A percentile compares a stretch with the other conserved stretches of the same genome.
phyloP scores from a whole-genome alignment of 306 rosid genomes.

The Ceratonia siliqua region DNA sequence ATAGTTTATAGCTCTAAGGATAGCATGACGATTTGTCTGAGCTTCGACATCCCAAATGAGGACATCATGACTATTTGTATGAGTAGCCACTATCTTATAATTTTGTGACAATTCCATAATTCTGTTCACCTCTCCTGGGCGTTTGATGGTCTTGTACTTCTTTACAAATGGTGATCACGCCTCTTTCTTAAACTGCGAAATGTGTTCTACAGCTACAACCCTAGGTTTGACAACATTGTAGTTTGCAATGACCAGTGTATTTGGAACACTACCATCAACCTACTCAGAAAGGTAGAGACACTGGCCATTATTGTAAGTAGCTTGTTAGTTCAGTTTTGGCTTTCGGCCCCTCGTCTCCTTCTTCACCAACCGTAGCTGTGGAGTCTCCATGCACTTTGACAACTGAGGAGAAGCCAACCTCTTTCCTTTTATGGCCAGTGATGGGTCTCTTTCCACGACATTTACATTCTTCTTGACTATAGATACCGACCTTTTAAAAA shows the following conservation, averaged over 20 bases:
- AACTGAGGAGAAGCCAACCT: too few relatives aligned
- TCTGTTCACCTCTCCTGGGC: slow-evolving; percentile 99
- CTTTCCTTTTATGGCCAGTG: too few relatives aligned
- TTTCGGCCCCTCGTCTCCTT: slow-evolving; percentile 79
- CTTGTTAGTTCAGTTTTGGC: slow-evolving; percentile 79
- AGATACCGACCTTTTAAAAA: too few relatives aligned
- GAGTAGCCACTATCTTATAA: slow-evolving; percentile 92
- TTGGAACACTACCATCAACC: slow-evolving; percentile 99
- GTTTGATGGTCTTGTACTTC: slow-evolving; percentile 98
- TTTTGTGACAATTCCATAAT: slow-evolving; percentile 95
- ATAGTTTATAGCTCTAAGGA: slow-evolving; percentile 88
- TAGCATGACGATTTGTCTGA: slow-evolving; percentile 97
- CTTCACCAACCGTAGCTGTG: slow-evolving; percentile 47
- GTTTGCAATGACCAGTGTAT: slow-evolving; percentile 95
- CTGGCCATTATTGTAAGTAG: slow-evolving; percentile 78
- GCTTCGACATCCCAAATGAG: slow-evolving; percentile 97
- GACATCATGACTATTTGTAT: slow-evolving; percentile 96
- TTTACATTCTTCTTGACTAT: too few relatives aligned
- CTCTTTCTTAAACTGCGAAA: slow-evolving; percentile 98
- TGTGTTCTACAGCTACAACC: slow-evolving; percentile 99
- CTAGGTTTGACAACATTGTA: slow-evolving; percentile 97
- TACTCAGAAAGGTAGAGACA: slow-evolving; percentile 81
- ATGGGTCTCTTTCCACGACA: too few relatives aligned
- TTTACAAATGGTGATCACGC: slow-evolving; percentile 99
- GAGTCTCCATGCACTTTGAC: slow-evolving; percentile 75